Evolutionary conservation across 2,329 filamentous ascomycete species (phyloP).

Genomic region (Alternaria tenuissima): DNA sequence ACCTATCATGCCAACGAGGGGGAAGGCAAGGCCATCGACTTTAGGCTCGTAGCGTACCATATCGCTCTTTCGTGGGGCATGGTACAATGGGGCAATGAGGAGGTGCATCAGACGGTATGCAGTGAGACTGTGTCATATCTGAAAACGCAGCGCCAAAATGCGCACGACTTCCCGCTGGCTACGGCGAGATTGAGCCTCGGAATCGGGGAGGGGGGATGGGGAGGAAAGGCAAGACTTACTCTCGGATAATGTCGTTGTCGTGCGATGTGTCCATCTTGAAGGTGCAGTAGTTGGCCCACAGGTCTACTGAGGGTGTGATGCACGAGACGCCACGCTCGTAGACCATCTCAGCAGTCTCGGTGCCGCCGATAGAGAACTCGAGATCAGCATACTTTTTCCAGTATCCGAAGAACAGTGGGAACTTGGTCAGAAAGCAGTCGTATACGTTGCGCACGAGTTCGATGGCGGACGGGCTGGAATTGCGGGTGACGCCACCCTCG

Average conservation of each 20-base stretch:
- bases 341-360: slow-evolving; percentile 97
- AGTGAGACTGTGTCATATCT: slow-evolving; percentile 32
- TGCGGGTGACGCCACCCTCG: slow-evolving; percentile 93
- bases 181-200: slow-evolving; percentile 39
- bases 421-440: slow-evolving; percentile 92
- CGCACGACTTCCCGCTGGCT: slow-evolving; percentile 30
- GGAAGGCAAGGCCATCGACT: slow-evolving; percentile 23
- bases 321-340: slow-evolving; percentile 95
- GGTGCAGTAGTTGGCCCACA: slow-evolving; percentile 96
- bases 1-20: slow-evolving; percentile 14
- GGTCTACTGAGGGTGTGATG: slow-evolving; percentile 90
- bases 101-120: slow-evolving; percentile 43
- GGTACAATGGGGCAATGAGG: slow-evolving; percentile 49
- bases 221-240: slow-evolving; percentile 77
- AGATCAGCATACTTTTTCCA: slow-evolving; percentile 99
- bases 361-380: slow-evolving; percentile 95
- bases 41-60: slow-evolving; percentile 16
- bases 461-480: slow-evolving; percentile 94
- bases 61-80: slow-evolving; percentile 24
- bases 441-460: slow-evolving; percentile 86
- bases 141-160: slow-evolving; percentile 23
- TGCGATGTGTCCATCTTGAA: slow-evolving; percentile 99
- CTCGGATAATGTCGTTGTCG: slow-evolving; percentile 93
- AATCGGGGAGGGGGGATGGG: slow-evolving; percentile 24
- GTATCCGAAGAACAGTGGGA: slow-evolving; percentile 94